Percentiles rank a stretch among this genome's conserved stretches.
Evolutionary conservation across 495 filamentous ascomycete species (phyloP).

Genomic region (Diplogelasinospora grovesii): DNA sequence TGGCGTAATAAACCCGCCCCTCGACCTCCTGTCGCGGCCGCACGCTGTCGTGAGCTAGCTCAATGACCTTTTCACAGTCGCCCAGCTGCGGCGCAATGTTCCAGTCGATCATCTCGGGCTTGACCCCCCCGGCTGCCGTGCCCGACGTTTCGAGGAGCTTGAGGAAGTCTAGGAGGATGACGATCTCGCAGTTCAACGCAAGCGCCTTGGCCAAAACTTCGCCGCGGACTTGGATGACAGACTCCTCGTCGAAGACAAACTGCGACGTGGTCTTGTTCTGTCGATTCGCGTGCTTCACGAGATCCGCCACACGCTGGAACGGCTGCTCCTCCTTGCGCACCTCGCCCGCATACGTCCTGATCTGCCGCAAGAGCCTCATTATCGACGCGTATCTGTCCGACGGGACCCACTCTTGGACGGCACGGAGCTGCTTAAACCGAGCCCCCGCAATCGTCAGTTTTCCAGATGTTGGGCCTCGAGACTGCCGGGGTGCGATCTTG

Average conservation of each 20-base stretch:
- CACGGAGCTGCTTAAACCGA: conserved; percentile 4
- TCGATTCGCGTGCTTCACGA: conserved; percentile 44
- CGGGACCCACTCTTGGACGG: no score
- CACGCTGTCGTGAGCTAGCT: conserved; percentile 13
- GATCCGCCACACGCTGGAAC: conserved; percentile 46
- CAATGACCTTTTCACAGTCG: conserved; percentile 29
- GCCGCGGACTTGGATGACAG: conserved; percentile 42
- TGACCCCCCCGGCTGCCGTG: conserved; percentile 2
- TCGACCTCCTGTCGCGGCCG: conserved; percentile 27
- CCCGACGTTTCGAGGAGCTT: conserved; percentile 23
- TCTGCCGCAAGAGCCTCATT: conserved; percentile 31
- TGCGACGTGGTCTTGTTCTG: conserved; percentile 28
- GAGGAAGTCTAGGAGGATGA: conserved; percentile 51
- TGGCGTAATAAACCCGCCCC: conserved; percentile 27
- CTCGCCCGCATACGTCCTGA: conserved; percentile 36
- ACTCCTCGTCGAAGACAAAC: conserved; percentile 40
- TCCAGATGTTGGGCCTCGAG: no score
- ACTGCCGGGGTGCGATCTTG: no score
- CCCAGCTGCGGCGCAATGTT: conserved; percentile 26
- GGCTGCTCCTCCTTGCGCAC: conserved; percentile 54
- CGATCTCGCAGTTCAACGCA: conserved; percentile 47
- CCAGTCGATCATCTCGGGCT: conserved; percentile 30
- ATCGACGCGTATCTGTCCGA: conserved; percentile 33
- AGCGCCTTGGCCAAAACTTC: conserved; percentile 45
- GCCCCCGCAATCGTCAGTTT: background rate